Conservation (phyloP, 805 yeast species). For the Saturnispora diversa region DNA sequence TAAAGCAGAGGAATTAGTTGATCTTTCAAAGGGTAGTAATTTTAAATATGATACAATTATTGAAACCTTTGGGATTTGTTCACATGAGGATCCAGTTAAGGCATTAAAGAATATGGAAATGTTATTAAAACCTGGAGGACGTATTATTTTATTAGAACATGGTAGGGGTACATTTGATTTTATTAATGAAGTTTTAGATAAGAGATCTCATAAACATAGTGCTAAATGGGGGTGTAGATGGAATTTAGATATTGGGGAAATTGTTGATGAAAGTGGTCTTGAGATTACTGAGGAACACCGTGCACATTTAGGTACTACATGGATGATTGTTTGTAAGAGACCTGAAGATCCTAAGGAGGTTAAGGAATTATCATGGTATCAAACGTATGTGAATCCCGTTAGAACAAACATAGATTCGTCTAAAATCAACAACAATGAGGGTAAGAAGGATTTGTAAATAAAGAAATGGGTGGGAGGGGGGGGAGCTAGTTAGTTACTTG, state of each 20-base stretch:
- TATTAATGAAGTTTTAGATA: conserved; percentile 73
- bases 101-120: conserved; percentile 68
- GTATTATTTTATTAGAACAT: conserved; percentile 82
- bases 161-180: conserved; percentile 79
- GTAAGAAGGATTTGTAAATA: neutral
- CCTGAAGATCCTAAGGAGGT: conserved; percentile 53
- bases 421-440: conserved; percentile 1
- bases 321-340: conserved; percentile 70
- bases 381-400: conserved; percentile 37
- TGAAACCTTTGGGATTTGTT: conserved; percentile 93
- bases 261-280: conserved; percentile 75
- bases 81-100: conserved; percentile 85
- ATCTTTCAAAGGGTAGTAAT: conserved; percentile 32
- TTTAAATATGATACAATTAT: conserved; percentile 81
- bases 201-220: conserved; percentile 74
- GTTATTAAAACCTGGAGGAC: conserved; percentile 81
- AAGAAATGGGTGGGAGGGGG: neutral
- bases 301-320: conserved; percentile 87
- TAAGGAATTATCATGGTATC: conserved; percentile 42
- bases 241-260: conserved; percentile 89
- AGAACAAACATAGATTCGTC: conserved; percentile 29
- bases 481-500: too few relatives aligned
- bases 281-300: conserved; percentile 74
- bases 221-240: conserved; percentile 96
- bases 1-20: conserved; percentile 71